These are phyloP conservation scores for Brassica incana DNA, from an alignment of 345 rosid species.

Conservation along the genomic window DNA sequence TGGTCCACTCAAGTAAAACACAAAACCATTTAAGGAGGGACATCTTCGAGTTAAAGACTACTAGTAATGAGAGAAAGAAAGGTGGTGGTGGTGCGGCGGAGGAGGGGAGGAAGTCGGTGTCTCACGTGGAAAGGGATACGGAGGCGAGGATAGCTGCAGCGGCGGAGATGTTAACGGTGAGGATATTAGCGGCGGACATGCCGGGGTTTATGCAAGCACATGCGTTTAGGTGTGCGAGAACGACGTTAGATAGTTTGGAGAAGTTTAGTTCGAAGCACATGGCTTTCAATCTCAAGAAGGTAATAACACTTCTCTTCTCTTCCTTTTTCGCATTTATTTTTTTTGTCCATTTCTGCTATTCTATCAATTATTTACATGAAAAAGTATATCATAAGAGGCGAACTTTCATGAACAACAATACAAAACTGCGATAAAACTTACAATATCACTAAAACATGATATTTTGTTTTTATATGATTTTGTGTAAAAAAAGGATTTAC, in stretches of 20 bases:
- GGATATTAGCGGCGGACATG: slow-evolving; percentile 80
- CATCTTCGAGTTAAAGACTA: slow-evolving; percentile 33
- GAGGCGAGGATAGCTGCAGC: slow-evolving; percentile 61
- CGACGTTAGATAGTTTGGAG: slow-evolving; percentile 68
- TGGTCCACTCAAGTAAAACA: slow-evolving; percentile 4
- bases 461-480: neutral
- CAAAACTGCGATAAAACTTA: slow-evolving; percentile 1
- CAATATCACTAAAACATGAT: neutral
- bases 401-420: neutral
- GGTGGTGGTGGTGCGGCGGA: slow-evolving; percentile 36
- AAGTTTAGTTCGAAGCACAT: slow-evolving; percentile 76
- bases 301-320: slow-evolving; percentile 33
- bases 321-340: neutral
- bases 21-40: slow-evolving; percentile 27
- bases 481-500: neutral
- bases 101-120: slow-evolving; percentile 78
- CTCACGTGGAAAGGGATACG: slow-evolving; percentile 67
- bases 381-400: neutral
- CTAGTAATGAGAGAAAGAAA: slow-evolving; percentile 28
- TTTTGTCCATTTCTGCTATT: neutral
- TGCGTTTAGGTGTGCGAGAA: slow-evolving; percentile 81
- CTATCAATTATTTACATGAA: neutral
- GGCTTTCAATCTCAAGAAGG: slow-evolving; percentile 91
- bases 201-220: slow-evolving; percentile 88
- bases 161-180: slow-evolving; percentile 74